phyloP scores from a whole-genome alignment of 768 basidiomycete genomes.

The Rhizopogon vinicolor region DNA sequence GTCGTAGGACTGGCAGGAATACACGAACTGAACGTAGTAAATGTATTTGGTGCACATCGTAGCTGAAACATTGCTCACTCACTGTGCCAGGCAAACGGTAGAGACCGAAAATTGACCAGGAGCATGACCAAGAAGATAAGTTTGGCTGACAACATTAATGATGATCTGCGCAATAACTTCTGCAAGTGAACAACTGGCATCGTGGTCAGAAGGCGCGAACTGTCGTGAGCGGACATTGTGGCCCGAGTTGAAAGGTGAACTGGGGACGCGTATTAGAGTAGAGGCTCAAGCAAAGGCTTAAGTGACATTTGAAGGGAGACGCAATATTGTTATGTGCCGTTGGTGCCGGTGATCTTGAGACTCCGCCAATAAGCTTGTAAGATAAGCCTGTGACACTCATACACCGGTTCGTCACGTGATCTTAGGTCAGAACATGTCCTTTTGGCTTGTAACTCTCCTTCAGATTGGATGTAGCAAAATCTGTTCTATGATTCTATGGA shows the following conservation, averaged over 20 bases:
- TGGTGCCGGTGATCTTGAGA: no score
- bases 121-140: conserved; percentile 43
- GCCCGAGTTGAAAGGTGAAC: background rate
- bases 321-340: no score
- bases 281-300: no score
- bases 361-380: no score
- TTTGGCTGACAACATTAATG: conserved; percentile 25
- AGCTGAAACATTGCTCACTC: conserved; percentile 23
- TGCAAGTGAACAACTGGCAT: background rate
- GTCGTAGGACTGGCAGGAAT: conserved; percentile 40
- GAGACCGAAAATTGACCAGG: conserved; percentile 55
- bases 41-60: background rate
- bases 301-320: no score
- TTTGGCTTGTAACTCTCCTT: no score
- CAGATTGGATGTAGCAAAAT: no score
- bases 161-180: background rate
- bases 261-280: no score
- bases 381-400: no score
- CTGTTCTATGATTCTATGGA: no score
- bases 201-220: background rate
- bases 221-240: background rate
- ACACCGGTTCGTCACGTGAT: no score
- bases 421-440: no score
- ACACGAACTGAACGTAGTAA: conserved; percentile 39
- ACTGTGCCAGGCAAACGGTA: conserved; percentile 70